A percentile compares a stretch with the other conserved stretches of the same genome.
Evolutionary conservation across 2,329 filamentous ascomycete genomes (phyloP).

Genomic region (Cercospora brassicicola): DNA sequence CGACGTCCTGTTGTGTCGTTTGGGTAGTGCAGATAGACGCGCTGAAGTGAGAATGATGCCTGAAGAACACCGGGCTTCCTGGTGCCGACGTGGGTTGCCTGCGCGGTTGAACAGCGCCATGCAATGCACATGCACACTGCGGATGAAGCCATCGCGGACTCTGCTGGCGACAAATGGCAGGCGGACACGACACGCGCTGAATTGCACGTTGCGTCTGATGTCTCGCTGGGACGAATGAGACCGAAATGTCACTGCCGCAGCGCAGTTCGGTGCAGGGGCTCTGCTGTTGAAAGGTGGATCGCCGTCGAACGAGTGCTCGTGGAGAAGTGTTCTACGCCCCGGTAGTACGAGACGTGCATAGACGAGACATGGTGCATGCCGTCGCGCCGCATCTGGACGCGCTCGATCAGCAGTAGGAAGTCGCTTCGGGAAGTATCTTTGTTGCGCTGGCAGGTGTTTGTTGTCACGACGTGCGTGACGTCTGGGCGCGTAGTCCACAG

Average conservation of each 20-base stretch:
- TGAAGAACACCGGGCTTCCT: constrained; percentile 24
- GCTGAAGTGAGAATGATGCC: constrained; percentile 14
- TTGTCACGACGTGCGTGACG: not conserved
- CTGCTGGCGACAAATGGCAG: constrained; percentile 21
- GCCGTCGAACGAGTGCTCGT: not conserved
- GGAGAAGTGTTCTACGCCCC: not conserved
- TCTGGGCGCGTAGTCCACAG: not conserved
- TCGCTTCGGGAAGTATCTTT: not conserved
- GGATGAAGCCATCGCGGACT: constrained; percentile 3
- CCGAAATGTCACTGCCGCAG: not conserved
- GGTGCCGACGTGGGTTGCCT: constrained; percentile 14
- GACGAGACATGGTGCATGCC: not conserved
- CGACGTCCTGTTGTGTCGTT: not conserved
- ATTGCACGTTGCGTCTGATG: constrained; percentile 4
- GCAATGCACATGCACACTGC: constrained; percentile 6
- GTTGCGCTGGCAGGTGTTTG: not conserved
- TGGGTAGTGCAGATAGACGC: not conserved
- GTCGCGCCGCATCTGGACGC: not conserved
- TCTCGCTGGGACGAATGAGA: not conserved
- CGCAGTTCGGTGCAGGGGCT: not conserved
- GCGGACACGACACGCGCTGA: constrained; percentile 18
- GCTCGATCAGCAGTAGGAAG: not conserved
- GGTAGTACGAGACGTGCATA: constrained; percentile 12
- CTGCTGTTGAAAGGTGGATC: not conserved
- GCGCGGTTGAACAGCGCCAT: constrained; percentile 18